Evolutionary conservation across 139 green algal genomes (phyloP).

Genomic region (Bryopsis sp.): DNA sequence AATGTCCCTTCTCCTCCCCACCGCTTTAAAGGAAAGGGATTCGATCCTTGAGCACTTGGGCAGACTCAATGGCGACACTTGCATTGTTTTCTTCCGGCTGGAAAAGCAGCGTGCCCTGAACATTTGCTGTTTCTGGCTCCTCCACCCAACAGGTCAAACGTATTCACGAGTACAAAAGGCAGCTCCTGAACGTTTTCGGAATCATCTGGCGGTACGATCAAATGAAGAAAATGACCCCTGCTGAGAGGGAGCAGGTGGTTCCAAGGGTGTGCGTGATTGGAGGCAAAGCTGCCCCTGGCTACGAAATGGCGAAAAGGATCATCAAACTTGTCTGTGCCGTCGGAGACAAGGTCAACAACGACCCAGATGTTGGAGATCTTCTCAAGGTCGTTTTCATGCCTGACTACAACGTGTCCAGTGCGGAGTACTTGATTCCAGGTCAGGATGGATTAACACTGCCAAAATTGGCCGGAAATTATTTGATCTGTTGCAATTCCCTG

Average conservation of each 20-base stretch:
- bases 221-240: constrained; percentile 80
- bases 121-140: neutral
- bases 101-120: neutral
- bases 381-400: constrained; percentile 82
- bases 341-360: constrained; percentile 79
- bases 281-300: constrained; percentile 92
- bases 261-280: constrained; percentile 85
- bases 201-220: constrained; percentile 83
- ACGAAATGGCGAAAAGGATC: constrained; percentile 98
- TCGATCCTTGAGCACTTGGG: too few species aligned
- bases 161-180: constrained; percentile 99
- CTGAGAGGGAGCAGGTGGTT: constrained; percentile 74
- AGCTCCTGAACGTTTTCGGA: constrained; percentile 86
- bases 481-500: too few species aligned
- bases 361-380: constrained; percentile 62
- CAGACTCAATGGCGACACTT: too few species aligned
- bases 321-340: constrained; percentile 91
- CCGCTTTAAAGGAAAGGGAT: too few species aligned
- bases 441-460: too few species aligned
- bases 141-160: constrained; percentile 81
- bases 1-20: too few species aligned
- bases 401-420: constrained; percentile 97
- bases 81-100: neutral
- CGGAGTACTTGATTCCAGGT: constrained; percentile 87
- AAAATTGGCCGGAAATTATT: too few species aligned